Base-by-base conservation (phyloP, 306 rosid genomes). In the Carpinus fangiana region DNA sequence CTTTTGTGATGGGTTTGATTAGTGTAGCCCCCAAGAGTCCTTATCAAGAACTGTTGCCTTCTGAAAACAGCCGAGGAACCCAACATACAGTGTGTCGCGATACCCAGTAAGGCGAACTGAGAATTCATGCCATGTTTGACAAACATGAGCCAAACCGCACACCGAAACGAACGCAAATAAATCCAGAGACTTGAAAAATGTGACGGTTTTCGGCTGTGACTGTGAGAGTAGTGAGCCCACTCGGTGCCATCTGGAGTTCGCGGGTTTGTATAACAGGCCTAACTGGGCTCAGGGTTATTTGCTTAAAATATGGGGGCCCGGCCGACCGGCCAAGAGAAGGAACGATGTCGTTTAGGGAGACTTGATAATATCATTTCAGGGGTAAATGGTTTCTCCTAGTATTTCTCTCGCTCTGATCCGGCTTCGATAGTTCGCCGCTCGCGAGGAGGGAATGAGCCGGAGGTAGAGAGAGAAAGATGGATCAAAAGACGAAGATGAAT, bases 1-100 rank as follows among this genome's bases (percentile, higher is more conserved):
- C 78, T 82, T 55, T 75, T 73, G 68, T 17, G 82, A 76, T 76
- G 45, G 34, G n/a, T 52, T 21, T 74, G 83, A 79, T 70, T 75
- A 68, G 83, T 48, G 54, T 72, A 81, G 73, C 80, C 86, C 76
- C 91, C 90, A 52, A 90, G 86, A 82, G 91, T 84, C 70, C 98
- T 89, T 80, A 88, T 76, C 80, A 92, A 56, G 61, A 94, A 87
- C 66, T 83, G 88, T 28, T 92, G 96, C 75, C 96, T 86, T 89
- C 97, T 92, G 75, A 83, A 81, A 80, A 85, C 86, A 84, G 88
- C 79, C 43, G 96, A 86, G 70, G 90, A 87, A 84, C 78, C 90
- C 83, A 84, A 73, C 88, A 85, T 81, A 78, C 80, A 86, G 82
- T 65, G 82, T 61, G 70, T 88, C 73, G 83, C 84, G 53, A 80